A percentile compares a stretch with the other conserved stretches of the same genome.
Evolutionary conservation across 139 green algal genomes (phyloP).

Genomic region (Asterochloris erici): DNA sequence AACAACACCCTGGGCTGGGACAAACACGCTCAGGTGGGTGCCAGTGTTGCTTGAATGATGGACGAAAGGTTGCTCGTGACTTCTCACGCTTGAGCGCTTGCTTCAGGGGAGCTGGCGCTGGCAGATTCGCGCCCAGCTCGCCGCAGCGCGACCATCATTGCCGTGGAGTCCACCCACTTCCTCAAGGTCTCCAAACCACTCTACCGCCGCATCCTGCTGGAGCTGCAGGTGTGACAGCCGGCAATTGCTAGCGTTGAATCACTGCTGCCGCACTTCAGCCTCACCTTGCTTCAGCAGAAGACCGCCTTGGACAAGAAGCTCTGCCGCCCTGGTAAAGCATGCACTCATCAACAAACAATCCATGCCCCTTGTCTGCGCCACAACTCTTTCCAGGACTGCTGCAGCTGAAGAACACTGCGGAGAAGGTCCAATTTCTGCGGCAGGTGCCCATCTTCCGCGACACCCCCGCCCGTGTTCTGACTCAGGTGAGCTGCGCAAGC

Average conservation of each 20-base stretch:
- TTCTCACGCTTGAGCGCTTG: too few relatives aligned
- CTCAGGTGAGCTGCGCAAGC: not conserved
- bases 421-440: constrained; percentile 11
- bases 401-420: constrained; percentile 13
- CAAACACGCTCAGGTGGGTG: too few relatives aligned
- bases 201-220: constrained; percentile 6
- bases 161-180: constrained; percentile 3
- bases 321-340: too few relatives aligned
- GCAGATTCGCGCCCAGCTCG: not conserved
- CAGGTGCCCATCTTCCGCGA: constrained; percentile 15
- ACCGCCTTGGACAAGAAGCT: too few relatives aligned
- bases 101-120: not conserved
- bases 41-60: too few relatives aligned
- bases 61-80: too few relatives aligned
- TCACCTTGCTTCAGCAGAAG: too few relatives aligned
- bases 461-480: constrained; percentile 11
- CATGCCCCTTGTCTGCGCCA: not conserved
- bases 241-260: not conserved
- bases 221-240: not conserved
- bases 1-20: too few relatives aligned
- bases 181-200: constrained; percentile 12
- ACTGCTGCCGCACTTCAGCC: too few relatives aligned
- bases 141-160: constrained; percentile 8
- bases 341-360: not conserved
- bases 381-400: not conserved